phyloP scores from a whole-genome alignment of 805 yeast genomes.

The Myxozyma mucilagina region DNA sequence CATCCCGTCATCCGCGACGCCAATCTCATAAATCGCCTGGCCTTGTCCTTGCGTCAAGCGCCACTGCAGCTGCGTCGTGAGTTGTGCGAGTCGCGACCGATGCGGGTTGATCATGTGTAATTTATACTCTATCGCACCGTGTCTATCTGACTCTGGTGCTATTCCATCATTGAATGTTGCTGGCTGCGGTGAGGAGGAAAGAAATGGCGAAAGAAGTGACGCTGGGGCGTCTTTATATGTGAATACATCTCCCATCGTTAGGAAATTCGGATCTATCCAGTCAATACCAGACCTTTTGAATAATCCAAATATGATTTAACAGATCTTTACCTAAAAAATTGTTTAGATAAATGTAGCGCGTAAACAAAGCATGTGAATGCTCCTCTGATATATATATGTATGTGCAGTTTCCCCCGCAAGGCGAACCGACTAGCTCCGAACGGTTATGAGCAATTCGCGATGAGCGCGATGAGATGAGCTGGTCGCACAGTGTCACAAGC shows the following conservation, averaged over 20 bases:
- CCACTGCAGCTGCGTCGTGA: slow-evolving; percentile 32
- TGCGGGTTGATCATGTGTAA: slow-evolving; percentile 23
- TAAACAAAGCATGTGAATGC: too few relatives aligned
- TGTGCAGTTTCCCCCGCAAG: too few relatives aligned
- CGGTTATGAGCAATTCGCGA: slow-evolving; percentile 6
- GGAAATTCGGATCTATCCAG: too few relatives aligned
- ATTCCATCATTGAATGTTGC: neutral
- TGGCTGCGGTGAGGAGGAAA: neutral
- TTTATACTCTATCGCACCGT: slow-evolving; percentile 32
- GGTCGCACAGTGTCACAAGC: neutral
- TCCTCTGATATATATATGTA: too few relatives aligned
- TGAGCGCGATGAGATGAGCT: slow-evolving; percentile 3
- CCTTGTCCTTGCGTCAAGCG: slow-evolving; percentile 32
- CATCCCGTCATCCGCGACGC: slow-evolving; percentile 28
- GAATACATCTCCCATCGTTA: slow-evolving; percentile 14
- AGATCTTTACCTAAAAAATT: too few relatives aligned
- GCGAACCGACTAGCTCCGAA: neutral
- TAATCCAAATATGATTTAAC: too few relatives aligned
- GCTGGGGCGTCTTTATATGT: slow-evolving; percentile 23
- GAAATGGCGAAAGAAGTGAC: slow-evolving; percentile 22
- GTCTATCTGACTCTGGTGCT: slow-evolving; percentile 26
- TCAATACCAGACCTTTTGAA: too few relatives aligned
- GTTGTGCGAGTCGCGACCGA: slow-evolving; percentile 30
- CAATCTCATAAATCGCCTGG: slow-evolving; percentile 30
- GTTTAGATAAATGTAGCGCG: too few relatives aligned